Evolutionary conservation across 176 grass and related monocot genomes (phyloP), one percentile per base, ranked within the genome.

Genomic region (Cocos nucifera): DNA sequence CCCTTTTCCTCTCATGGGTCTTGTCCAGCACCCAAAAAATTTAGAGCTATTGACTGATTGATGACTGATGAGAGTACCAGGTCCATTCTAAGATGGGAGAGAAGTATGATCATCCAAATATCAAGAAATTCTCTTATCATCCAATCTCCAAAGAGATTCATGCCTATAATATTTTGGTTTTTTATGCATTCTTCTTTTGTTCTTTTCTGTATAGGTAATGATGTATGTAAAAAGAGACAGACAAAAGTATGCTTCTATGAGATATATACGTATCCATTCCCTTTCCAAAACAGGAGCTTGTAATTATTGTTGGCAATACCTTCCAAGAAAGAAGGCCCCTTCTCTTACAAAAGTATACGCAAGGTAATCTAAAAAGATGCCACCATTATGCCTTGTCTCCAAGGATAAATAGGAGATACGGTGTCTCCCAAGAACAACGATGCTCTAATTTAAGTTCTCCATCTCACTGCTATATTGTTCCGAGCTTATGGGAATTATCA

Each of bases 211-310:
- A 12, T 3, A 44, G 9, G 10, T 44, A 14, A 44, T 44, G 35
- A 44, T 44, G 10, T 44, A 44, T 44, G 10, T 44, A 44, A 44
- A 44, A 44, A 3, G 2, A 12, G 10, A 23, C 6, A 44, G 35
- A 12, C 35, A 44, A 44, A 44, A 3, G 35, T 9, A 44, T 16
- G 20, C 21, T 56, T 39, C 18, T 30, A 57, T 16, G 4, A 32
- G n/a, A 26, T 15, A 29, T 54, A 26, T 19, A n/a, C 4, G 8
- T 59, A 24, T 32, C 6, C 26, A 4, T 16, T 9, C 6, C 19
- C 69, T 51, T 72, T 72, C 57, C 57, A 52, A n/a, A 17, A 30
- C 56, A 72, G 20, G 10, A 51, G 58, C 39, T 25, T 72, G 58
- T 53, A 58, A 72, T 62, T 60, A 61, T 61, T 54, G 58, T 18